These are phyloP conservation scores for Scutellaria minor DNA, from an alignment of 257 asterid genomes.

Conservation along the genomic window DNA sequence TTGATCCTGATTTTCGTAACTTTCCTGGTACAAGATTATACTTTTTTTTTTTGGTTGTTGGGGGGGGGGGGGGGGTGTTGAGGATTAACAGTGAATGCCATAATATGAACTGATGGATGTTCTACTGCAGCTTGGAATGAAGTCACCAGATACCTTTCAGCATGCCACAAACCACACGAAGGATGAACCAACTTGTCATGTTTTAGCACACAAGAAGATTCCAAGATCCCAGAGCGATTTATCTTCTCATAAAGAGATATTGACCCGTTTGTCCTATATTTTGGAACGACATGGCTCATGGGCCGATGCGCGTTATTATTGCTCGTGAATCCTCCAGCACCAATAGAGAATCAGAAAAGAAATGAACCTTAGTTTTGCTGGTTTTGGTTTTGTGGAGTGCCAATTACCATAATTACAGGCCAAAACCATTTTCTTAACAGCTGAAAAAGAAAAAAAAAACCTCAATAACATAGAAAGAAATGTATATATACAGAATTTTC, in stretches of 20 bases:
- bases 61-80: too few relatives aligned
- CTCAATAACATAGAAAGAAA: not conserved
- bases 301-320: constrained; percentile 4
- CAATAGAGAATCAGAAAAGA: not conserved
- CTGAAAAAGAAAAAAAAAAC: not conserved
- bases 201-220: constrained; percentile 7
- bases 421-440: constrained; percentile 11
- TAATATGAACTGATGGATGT: constrained; percentile 16
- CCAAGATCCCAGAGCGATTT: not conserved
- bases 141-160: constrained; percentile 58
- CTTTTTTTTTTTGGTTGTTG: too few relatives aligned
- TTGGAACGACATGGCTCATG: not conserved
- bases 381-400: constrained; percentile 9
- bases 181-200: constrained; percentile 42
- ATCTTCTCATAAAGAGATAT: not conserved
- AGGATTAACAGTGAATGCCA: not conserved
- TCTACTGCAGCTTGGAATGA: constrained; percentile 81
- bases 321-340: constrained; percentile 7
- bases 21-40: constrained; percentile 67
- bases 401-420: constrained; percentile 5
- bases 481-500: constrained; percentile 2
- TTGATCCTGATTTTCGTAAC: constrained; percentile 88
- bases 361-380: not conserved
- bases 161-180: constrained; percentile 69
- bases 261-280: not conserved